phyloP scores from a whole-genome alignment of 768 basidiomycete genomes.

The Russula sp. region DNA sequence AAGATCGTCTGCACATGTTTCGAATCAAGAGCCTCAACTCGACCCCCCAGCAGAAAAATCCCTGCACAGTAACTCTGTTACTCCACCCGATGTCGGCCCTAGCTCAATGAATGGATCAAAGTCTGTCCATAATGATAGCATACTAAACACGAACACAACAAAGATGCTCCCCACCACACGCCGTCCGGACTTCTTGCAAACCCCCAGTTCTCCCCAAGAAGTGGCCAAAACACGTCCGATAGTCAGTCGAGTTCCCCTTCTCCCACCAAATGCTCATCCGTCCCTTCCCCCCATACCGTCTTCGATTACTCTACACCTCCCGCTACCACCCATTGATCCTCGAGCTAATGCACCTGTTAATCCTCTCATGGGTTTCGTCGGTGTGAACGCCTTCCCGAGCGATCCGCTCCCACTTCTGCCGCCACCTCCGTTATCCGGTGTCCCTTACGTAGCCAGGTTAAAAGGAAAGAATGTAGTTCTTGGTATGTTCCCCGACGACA shows the following conservation, averaged over 20 bases:
- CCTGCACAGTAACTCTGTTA: not conserved
- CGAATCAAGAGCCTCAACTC: not conserved
- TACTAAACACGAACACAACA: not conserved
- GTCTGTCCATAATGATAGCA: not conserved
- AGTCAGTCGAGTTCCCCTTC: not conserved
- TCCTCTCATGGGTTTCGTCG: not conserved
- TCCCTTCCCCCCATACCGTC: not conserved
- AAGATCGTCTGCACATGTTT: too few relatives aligned
- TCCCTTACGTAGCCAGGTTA: not conserved
- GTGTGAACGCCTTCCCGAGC: not conserved
- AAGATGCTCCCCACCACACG: not conserved
- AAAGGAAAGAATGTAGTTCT: slow-evolving; percentile 1
- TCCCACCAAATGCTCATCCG: not conserved
- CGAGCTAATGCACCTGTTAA: not conserved
- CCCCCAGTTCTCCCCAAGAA: not conserved
- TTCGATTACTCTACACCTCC: not conserved
- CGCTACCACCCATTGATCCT: not conserved
- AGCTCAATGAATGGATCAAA: not conserved
- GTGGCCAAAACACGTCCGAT: not conserved
- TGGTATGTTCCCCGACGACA: slow-evolving; percentile 15
- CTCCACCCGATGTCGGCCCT: not conserved
- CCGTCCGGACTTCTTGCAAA: not conserved
- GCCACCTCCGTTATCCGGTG: not conserved
- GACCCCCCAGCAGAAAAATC: not conserved
- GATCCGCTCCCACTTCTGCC: not conserved